Conservation (phyloP, 2,329 filamentous ascomycete species). For the Diaporthe sp. region DNA sequence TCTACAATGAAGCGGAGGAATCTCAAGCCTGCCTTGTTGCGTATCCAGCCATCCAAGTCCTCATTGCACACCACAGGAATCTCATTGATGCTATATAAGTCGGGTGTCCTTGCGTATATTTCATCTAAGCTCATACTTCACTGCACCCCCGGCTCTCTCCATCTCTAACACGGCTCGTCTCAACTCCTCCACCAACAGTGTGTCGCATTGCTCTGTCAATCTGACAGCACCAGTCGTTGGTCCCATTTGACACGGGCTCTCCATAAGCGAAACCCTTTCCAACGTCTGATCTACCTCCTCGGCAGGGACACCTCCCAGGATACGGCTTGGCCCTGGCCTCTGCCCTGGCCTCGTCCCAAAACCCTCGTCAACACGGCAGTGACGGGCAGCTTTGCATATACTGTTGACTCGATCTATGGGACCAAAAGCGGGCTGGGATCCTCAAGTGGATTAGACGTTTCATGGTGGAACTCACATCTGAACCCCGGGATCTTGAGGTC, state of each 20-base stretch:
- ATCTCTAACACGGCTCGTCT: constrained; percentile 58
- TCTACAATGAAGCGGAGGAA: too few relatives aligned
- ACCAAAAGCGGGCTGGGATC: constrained; percentile 38
- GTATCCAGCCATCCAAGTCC: too few relatives aligned
- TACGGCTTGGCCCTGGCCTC: constrained; percentile 36
- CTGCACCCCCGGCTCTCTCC: constrained; percentile 51
- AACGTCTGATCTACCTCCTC: constrained; percentile 55
- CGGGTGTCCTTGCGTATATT: too few relatives aligned
- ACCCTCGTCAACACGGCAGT: constrained; percentile 33
- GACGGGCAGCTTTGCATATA: constrained; percentile 29
- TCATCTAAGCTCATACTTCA: too few relatives aligned
- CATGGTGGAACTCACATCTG: constrained; percentile 52
- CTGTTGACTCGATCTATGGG: constrained; percentile 27
- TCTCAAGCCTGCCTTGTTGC: too few relatives aligned
- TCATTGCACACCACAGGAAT: too few relatives aligned
- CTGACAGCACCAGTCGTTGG: constrained; percentile 42
- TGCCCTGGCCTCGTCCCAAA: constrained; percentile 30
- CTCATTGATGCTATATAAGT: too few relatives aligned
- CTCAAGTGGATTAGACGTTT: constrained; percentile 48
- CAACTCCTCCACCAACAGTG: constrained; percentile 47
- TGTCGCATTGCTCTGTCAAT: constrained; percentile 42
- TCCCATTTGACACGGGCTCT: constrained; percentile 50
- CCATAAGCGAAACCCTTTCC: constrained; percentile 56
- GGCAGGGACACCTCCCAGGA: constrained; percentile 26
- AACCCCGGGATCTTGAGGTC: constrained; percentile 40